These are phyloP conservation scores for Kuraishia piskuri DNA, from an alignment of 805 yeast genomes.

Conservation along the genomic window DNA sequence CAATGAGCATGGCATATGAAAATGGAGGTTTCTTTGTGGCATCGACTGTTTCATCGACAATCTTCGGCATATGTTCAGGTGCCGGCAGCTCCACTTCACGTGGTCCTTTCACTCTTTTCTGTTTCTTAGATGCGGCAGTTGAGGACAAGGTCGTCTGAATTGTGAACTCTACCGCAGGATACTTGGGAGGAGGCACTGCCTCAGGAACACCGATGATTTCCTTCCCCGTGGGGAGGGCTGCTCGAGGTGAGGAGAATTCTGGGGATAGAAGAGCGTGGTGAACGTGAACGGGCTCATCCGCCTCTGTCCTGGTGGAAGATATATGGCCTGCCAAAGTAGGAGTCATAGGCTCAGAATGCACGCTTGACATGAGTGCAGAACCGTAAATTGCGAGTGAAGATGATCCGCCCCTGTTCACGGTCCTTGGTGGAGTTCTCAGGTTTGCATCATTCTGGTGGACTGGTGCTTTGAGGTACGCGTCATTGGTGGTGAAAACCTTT, in stretches of 20 bases:
- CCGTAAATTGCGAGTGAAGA: background rate
- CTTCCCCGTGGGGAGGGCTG: conserved; percentile 4
- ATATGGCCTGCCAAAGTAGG: background rate
- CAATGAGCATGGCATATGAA: conserved; percentile 89
- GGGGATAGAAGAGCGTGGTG: conserved; percentile 20
- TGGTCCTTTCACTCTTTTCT: conserved; percentile 15
- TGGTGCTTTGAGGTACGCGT: background rate
- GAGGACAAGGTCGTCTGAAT: conserved; percentile 12
- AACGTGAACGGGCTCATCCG: background rate
- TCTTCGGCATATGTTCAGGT: conserved; percentile 31
- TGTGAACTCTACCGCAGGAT: conserved; percentile 10
- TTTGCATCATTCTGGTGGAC: background rate
- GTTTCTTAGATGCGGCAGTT: conserved; percentile 3
- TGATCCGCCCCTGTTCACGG: background rate
- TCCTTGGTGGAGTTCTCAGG: background rate
- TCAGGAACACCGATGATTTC: conserved; percentile 1
- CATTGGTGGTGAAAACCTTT: background rate
- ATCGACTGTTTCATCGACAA: conserved; percentile 36
- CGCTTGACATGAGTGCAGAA: background rate
- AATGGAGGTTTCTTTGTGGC: conserved; percentile 70
- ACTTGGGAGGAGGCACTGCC: conserved; percentile 2
- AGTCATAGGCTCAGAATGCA: background rate
- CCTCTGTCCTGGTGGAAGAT: background rate
- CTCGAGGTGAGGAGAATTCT: conserved; percentile 42
- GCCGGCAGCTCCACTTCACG: conserved; percentile 24